Base-by-base conservation (phyloP, 768 basidiomycete genomes). In the Psilocybe cyanescens region DNA sequence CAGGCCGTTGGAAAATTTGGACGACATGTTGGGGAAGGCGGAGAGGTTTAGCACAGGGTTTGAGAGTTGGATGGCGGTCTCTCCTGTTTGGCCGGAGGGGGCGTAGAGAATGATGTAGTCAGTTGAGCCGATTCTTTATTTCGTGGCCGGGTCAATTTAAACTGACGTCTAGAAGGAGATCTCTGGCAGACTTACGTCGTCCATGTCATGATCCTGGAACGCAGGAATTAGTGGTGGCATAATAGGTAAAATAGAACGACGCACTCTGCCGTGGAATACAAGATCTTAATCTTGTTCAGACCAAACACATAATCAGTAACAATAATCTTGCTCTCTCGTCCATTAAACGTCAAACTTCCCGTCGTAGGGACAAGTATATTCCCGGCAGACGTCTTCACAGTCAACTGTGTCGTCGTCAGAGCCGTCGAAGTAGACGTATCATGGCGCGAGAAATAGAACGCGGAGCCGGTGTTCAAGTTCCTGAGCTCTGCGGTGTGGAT, bases 381-480 rank as follows among this genome's bases (percentile, higher is more conserved):
- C 4, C 83, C 82, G 16, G 63, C 57, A 8, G 81, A 82, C 2
- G 82, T 84, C n/a, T 68, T 69, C 3, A 84, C 71, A 35, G 72
- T 82, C 11, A 83, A 62, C 50, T 75, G 74, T 1, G 81, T 81
- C 0, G 79, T 78, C 2, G 76, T 78, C 55, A 81, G 54, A n/a
- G 74, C 76, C 12, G 78, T 79, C 2, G 82, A 83, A 80, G 77
- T 72, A 3, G 81, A 80, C 37, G 69, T 67, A 63, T 79, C 63
- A 55, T 86, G 85, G 14, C 85, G 78, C 17, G 75, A 68, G 62
- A 86, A 71, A 65, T 85, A 86, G 67, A 84, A 86, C 0, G 73
- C 78, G 12, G 81, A 75, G 2, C 74, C 75, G 8, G 78, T 83
- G 17, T 74, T 68, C 24, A 72, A 69, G 63, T 86, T 87, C 29